Percentiles rank a stretch among this genome's conserved stretches.
These are phyloP conservation scores for Gynandropsis gynandra DNA, from an alignment of 345 rosid genomes.

Conservation along the genomic window DNA sequence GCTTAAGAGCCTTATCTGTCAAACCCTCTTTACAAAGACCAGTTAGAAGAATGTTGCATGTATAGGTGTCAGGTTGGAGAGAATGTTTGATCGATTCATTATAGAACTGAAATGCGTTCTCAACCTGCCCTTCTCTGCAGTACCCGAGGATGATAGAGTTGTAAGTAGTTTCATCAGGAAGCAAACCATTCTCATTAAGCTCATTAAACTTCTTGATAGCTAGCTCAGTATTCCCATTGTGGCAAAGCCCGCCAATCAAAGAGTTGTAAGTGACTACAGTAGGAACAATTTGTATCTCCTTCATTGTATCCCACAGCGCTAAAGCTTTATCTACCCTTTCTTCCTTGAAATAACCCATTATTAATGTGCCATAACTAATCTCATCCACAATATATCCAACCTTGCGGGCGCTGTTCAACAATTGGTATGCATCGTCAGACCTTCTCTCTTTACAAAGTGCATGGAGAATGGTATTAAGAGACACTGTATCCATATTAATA, in stretches of 20 bases:
- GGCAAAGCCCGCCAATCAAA: conserved; percentile 61
- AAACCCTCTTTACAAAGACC: conserved; percentile 68
- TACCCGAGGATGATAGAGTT: conserved; percentile 68
- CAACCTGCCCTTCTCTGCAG: conserved; percentile 57
- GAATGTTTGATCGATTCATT: conserved; percentile 62
- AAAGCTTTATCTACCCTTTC: conserved; percentile 41
- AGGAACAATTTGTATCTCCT: conserved; percentile 54
- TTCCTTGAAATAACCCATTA: conserved; percentile 56
- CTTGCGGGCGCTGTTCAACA: conserved; percentile 46
- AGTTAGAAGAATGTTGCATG: conserved; percentile 67
- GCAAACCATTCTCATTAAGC: conserved; percentile 49
- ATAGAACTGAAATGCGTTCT: conserved; percentile 78
- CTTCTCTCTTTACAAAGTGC: conserved; percentile 53
- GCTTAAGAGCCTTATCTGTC: conserved; percentile 78
- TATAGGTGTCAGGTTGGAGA: conserved; percentile 52
- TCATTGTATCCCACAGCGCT: conserved; percentile 81
- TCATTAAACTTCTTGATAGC: conserved; percentile 65
- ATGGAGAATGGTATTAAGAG: conserved; percentile 64
- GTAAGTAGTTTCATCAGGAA: conserved; percentile 58
- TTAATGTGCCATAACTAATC: conserved; percentile 72
- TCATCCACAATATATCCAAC: conserved; percentile 70
- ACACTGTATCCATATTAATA: conserved; percentile 57
- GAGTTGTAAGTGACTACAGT: conserved; percentile 57
- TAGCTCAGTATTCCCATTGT: conserved; percentile 50
- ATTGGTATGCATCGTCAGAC: conserved; percentile 46